Evolutionary conservation across 495 filamentous ascomycete species (phyloP).

Genomic region (Pyrenula massariospora): DNA sequence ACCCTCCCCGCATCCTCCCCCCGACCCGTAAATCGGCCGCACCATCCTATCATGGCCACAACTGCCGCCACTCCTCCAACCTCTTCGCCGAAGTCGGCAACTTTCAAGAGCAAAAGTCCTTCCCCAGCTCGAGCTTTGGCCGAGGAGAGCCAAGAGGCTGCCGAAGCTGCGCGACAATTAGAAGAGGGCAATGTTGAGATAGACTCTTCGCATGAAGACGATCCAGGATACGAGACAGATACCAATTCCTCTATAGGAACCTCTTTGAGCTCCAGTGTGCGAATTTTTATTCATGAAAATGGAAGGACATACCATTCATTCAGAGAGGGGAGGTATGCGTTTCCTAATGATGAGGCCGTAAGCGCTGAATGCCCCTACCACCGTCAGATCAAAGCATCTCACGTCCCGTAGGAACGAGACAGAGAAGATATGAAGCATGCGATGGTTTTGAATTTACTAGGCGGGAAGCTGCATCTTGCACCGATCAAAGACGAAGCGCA

Average conservation of each 20-base stretch:
- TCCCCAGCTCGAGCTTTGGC: not conserved
- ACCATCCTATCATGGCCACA: not conserved
- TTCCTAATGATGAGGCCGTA: not conserved
- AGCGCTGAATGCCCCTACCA: too few species aligned
- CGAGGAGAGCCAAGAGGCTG: not conserved
- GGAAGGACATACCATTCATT: slow-evolving; percentile 18
- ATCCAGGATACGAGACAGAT: not conserved
- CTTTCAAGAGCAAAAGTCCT: not conserved
- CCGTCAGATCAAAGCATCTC: not conserved
- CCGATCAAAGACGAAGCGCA: slow-evolving; percentile 16
- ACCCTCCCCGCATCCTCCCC: not conserved
- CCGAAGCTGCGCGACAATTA: not conserved
- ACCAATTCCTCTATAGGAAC: not conserved
- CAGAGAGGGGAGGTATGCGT: slow-evolving; percentile 10
- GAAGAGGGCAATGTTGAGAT: not conserved
- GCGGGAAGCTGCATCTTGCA: slow-evolving; percentile 35
- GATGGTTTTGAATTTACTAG: slow-evolving; percentile 12
- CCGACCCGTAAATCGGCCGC: not conserved
- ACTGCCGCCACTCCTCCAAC: not conserved
- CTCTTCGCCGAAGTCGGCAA: not conserved
- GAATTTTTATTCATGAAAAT: slow-evolving; percentile 16
- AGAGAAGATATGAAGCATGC: not conserved
- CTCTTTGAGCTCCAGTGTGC: slow-evolving; percentile 12
- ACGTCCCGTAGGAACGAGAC: not conserved
- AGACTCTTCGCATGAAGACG: not conserved